Percentiles rank a stretch among this genome's conserved stretches.
Conservation (phyloP, 176 grass and related monocot genomes). For the Aegilops bicornis region DNA sequence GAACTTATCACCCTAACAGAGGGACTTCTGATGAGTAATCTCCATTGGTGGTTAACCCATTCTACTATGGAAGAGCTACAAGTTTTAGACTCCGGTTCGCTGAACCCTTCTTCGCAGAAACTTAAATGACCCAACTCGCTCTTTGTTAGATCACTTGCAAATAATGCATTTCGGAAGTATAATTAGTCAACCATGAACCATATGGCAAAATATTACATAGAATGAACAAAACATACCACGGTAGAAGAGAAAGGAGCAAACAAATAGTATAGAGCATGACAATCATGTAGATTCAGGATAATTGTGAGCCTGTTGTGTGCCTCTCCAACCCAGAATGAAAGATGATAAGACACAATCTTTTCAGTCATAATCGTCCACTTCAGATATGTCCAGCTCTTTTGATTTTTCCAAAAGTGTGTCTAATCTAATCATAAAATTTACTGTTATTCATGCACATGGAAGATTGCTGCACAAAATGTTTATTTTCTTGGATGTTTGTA, state of each 20-base stretch:
- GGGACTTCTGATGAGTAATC: not conserved
- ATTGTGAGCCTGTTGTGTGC: not conserved
- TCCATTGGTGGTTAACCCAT: slow-evolving; percentile 17
- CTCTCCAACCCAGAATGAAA: not conserved
- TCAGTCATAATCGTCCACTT: slow-evolving; percentile 15
- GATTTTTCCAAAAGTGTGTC: slow-evolving; percentile 4
- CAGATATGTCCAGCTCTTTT: not conserved
- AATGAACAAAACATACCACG: not conserved
- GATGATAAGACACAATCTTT: not conserved
- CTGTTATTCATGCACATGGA: not conserved
- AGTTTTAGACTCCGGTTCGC: not conserved
- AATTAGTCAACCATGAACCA: not conserved
- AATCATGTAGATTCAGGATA: slow-evolving; percentile 4
- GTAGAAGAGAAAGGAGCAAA: not conserved
- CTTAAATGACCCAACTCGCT: not conserved
- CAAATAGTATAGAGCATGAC: not conserved
- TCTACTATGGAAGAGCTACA: not conserved
- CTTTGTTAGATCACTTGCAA: not conserved
- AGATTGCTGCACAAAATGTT: not conserved
- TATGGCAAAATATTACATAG: not conserved
- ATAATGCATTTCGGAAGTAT: not conserved
- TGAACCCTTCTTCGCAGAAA: not conserved
- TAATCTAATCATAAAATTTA: slow-evolving; percentile 7
- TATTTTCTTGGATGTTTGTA: slow-evolving; percentile 7
- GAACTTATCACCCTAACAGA: slow-evolving; percentile 9